These are phyloP conservation scores for Spencermartinsiella ligniputridi DNA, from an alignment of 1,139 yeast genomes.

Conservation along the genomic window DNA sequence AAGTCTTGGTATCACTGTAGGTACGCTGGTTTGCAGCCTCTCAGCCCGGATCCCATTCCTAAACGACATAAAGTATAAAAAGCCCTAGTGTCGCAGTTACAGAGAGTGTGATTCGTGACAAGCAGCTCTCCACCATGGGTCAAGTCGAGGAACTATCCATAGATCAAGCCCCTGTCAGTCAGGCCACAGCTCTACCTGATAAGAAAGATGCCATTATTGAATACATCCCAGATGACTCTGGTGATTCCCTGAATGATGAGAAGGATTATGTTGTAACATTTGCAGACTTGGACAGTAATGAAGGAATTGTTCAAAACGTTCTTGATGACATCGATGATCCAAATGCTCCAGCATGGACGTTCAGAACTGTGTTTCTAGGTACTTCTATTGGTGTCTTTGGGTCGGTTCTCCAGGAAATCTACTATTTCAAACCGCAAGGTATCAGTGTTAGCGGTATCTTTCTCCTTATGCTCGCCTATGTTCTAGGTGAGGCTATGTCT, in stretches of 20 bases:
- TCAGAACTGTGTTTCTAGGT: conserved; percentile 30
- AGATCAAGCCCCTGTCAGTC: background rate
- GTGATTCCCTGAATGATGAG: background rate
- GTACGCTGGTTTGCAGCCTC: too few relatives aligned
- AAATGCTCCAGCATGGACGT: conserved; percentile 26
- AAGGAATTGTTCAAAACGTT: conserved; percentile 12
- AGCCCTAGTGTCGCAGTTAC: too few relatives aligned
- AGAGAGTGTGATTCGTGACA: too few relatives aligned
- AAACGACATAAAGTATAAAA: too few relatives aligned
- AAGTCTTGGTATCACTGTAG: too few relatives aligned
- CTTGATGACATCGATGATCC: conserved; percentile 24
- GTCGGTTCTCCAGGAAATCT: conserved; percentile 31
- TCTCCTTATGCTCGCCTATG: conserved; percentile 30
- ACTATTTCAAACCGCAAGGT: conserved; percentile 35
- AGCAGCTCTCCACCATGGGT: too few relatives aligned
- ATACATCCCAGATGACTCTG: background rate
- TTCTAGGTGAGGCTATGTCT: conserved; percentile 29
- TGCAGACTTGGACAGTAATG: conserved; percentile 2
- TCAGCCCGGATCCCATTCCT: too few relatives aligned
- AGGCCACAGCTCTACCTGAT: background rate
- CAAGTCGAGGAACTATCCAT: background rate
- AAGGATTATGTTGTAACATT: background rate
- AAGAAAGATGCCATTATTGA: background rate
- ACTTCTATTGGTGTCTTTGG: conserved; percentile 33
- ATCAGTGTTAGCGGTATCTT: conserved; percentile 31